phyloP scores from a whole-genome alignment of 176 grass and related monocot species.

The Oropetium thomaeum region DNA sequence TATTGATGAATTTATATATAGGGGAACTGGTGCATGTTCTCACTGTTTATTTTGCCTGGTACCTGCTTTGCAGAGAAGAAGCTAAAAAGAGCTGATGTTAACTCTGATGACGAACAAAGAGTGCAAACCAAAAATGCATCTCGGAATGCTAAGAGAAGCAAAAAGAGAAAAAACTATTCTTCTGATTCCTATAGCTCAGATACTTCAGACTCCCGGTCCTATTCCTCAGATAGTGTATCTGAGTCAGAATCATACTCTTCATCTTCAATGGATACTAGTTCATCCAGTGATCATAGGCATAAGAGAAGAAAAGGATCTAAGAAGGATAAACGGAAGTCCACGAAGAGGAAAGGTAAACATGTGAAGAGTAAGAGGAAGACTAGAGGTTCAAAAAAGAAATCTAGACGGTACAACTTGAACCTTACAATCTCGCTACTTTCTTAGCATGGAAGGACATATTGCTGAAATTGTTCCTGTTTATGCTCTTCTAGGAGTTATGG shows the following conservation, averaged over 20 bases:
- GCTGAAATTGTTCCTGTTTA: conserved; percentile 16
- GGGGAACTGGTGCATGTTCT: conserved; percentile 6
- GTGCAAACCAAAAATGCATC: conserved; percentile 30
- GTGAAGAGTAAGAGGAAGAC: conserved; percentile 48
- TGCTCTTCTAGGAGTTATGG: conserved; percentile 40
- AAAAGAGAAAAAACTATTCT: conserved; percentile 67
- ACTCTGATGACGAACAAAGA: conserved; percentile 37
- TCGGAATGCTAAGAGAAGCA: conserved; percentile 40
- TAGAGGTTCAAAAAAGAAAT: conserved; percentile 43
- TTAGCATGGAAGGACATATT: conserved; percentile 25
- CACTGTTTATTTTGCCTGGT: conserved; percentile 11
- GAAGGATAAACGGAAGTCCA: conserved; percentile 50
- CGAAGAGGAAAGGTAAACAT: conserved; percentile 52
- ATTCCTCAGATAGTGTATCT: conserved; percentile 63
- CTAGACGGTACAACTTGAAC: conserved; percentile 46
- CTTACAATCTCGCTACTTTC: neutral
- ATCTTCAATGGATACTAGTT: conserved; percentile 65
- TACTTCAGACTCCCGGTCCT: conserved; percentile 58
- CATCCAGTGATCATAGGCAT: conserved; percentile 59
- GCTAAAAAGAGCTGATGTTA: conserved; percentile 29
- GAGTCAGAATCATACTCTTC: conserved; percentile 65
- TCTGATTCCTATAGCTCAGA: conserved; percentile 78
- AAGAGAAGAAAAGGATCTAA: conserved; percentile 72
- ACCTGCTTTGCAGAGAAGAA: conserved; percentile 53
- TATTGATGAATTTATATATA: neutral